Evolutionary conservation across 192 early-diverging fungal genomes (phyloP).

Genomic region (Coemansia sp.): DNA sequence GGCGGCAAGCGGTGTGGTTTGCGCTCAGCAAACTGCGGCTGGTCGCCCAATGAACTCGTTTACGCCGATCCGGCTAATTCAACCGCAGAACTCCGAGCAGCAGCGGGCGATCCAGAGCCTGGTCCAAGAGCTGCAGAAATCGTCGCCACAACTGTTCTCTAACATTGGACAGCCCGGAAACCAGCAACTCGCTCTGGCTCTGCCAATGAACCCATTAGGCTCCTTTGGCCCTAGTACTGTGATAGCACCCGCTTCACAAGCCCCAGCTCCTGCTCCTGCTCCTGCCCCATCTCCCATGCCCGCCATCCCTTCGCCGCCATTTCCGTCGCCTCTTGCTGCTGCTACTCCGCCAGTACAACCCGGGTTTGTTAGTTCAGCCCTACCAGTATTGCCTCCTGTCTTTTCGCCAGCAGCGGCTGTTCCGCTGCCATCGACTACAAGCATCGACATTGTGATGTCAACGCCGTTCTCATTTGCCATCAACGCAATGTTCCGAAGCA

Average conservation of each 20-base stretch:
- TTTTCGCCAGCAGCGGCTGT: background rate
- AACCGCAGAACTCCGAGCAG: constrained; percentile 43
- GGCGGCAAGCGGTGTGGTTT: background rate
- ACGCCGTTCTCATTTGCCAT: constrained; percentile 37
- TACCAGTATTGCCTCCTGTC: background rate
- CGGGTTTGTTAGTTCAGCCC: background rate
- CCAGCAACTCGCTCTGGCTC: constrained; percentile 39
- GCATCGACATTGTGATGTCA: background rate
- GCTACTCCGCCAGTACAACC: background rate
- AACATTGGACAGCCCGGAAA: constrained; percentile 22
- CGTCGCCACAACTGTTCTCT: constrained; percentile 41
- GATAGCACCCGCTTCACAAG: background rate
- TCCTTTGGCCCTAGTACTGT: background rate
- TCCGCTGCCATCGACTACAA: background rate
- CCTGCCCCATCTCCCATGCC: constrained; percentile 12
- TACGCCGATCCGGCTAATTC: constrained; percentile 47
- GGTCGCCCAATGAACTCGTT: constrained; percentile 15
- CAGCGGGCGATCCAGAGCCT: constrained; percentile 44
- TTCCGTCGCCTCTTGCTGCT: constrained; percentile 1
- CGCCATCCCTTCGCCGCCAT: background rate
- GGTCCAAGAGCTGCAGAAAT: constrained; percentile 40
- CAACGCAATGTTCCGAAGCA: constrained; percentile 32
- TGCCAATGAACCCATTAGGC: constrained; percentile 13
- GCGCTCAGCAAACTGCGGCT: background rate
- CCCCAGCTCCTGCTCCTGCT: constrained; percentile 11